Evolutionary conservation across 2,329 filamentous ascomycete genomes (phyloP).

Genomic region (Aplosporella prunicola): DNA sequence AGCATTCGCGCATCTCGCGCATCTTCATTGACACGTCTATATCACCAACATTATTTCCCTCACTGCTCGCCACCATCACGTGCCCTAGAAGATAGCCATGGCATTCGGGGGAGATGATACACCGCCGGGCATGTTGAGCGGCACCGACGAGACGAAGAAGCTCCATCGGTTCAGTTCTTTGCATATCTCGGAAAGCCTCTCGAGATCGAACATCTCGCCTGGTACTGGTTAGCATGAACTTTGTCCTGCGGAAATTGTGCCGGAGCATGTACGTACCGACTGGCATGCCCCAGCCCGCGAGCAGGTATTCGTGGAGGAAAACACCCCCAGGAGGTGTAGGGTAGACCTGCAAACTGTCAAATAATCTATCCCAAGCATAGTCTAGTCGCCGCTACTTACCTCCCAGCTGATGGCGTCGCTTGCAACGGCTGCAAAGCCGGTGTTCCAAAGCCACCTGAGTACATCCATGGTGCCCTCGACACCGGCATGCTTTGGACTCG

Average conservation of each 20-base stretch:
- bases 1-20: no score
- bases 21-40: no score
- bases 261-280: no score
- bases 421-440: slow-evolving; percentile 53
- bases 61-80: no score
- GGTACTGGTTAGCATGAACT: no score
- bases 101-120: slow-evolving; percentile 23
- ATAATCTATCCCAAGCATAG: neutral
- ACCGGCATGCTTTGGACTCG: slow-evolving; percentile 9
- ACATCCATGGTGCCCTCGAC: slow-evolving; percentile 32
- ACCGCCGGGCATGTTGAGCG: slow-evolving; percentile 38
- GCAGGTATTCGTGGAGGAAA: slow-evolving; percentile 16
- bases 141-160: slow-evolving; percentile 45
- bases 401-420: slow-evolving; percentile 49
- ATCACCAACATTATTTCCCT: no score
- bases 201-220: slow-evolving; percentile 29
- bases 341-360: slow-evolving; percentile 8
- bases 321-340: slow-evolving; percentile 1
- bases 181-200: slow-evolving; percentile 22
- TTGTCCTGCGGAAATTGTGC: no score
- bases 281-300: slow-evolving; percentile 24
- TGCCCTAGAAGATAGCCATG: slow-evolving; percentile 15
- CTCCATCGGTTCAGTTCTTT: slow-evolving; percentile 19
- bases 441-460: slow-evolving; percentile 55
- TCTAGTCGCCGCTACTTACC: slow-evolving; percentile 18